phyloP scores from a whole-genome alignment of 108 stramenopile species.

The Nitzschia inconspicua region DNA sequence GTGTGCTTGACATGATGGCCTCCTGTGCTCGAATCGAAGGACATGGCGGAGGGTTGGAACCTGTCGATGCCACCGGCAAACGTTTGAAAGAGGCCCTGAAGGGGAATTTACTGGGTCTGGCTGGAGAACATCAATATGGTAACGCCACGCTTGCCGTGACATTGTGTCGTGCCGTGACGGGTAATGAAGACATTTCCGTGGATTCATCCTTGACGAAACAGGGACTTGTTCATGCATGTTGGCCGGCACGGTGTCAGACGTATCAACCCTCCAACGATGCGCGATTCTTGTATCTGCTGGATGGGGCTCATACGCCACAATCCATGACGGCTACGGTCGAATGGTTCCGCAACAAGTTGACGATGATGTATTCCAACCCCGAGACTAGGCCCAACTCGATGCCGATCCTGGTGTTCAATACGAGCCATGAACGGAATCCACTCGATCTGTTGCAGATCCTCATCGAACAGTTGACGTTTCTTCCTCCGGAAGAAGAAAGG shows the following conservation, averaged over 20 bases:
- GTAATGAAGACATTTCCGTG: neutral
- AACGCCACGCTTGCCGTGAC: slow-evolving; percentile 75
- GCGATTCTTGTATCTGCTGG: slow-evolving; percentile 34
- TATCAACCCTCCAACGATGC: slow-evolving; percentile 1
- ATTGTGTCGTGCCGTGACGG: slow-evolving; percentile 40
- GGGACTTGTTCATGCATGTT: slow-evolving; percentile 50
- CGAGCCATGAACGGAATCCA: slow-evolving; percentile 82
- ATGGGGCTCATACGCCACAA: slow-evolving; percentile 79
- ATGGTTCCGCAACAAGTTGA: slow-evolving; percentile 45
- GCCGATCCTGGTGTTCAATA: slow-evolving; percentile 69
- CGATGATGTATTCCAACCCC: neutral
- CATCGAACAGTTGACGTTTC: too few relatives aligned
- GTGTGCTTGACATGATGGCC: slow-evolving; percentile 21
- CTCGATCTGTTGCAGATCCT: slow-evolving; percentile 57
- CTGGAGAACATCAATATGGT: slow-evolving; percentile 63
- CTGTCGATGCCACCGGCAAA: slow-evolving; percentile 21
- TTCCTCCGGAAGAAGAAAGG: slow-evolving; percentile 7
- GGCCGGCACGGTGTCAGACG: slow-evolving; percentile 81
- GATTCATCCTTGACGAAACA: slow-evolving; percentile 5
- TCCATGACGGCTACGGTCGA: slow-evolving; percentile 60
- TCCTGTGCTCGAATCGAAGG: slow-evolving; percentile 40
- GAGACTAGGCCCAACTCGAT: neutral
- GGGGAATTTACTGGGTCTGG: slow-evolving; percentile 33
- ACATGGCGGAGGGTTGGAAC: slow-evolving; percentile 4
- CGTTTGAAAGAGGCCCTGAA: slow-evolving; percentile 22